phyloP scores from a whole-genome alignment of 2,329 filamentous ascomycete genomes.

The Cladosporium sp. region DNA sequence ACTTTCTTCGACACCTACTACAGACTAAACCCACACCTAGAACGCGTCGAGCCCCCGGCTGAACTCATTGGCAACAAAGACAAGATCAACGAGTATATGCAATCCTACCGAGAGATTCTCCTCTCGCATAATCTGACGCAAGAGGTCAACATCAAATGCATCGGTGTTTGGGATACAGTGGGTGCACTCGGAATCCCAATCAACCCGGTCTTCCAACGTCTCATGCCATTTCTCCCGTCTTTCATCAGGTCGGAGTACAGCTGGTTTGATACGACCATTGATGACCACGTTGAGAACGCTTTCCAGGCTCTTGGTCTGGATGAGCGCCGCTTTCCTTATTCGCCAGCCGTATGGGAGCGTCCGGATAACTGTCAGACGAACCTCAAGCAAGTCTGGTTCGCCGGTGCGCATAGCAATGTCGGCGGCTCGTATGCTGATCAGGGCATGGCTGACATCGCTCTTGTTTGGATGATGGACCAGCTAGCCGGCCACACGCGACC shows the following conservation, averaged over 20 bases:
- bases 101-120: constrained; percentile 24
- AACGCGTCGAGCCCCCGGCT: constrained; percentile 19
- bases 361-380: constrained; percentile 26
- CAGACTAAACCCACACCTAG: constrained; percentile 11
- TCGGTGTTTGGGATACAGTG: constrained; percentile 49
- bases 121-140: constrained; percentile 20
- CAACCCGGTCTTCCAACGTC: constrained; percentile 28
- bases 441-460: constrained; percentile 33
- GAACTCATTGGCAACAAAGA: constrained; percentile 13
- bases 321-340: constrained; percentile 47
- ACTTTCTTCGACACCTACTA: constrained; percentile 28
- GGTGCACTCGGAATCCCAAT: constrained; percentile 34
- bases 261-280: constrained; percentile 33
- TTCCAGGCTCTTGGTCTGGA: constrained; percentile 54
- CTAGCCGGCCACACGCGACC: constrained; percentile 28
- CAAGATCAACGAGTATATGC: constrained; percentile 22
- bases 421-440: constrained; percentile 41
- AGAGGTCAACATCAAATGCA: constrained; percentile 25
- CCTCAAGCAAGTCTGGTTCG: constrained; percentile 53
- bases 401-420: constrained; percentile 49
- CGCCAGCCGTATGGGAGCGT: constrained; percentile 47
- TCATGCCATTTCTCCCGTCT: constrained; percentile 22
- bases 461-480: constrained; percentile 41
- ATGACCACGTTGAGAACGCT: constrained; percentile 45
- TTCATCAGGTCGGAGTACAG: constrained; percentile 28